Conservation (phyloP, 257 asterid species). For the Mentha longifolia region DNA sequence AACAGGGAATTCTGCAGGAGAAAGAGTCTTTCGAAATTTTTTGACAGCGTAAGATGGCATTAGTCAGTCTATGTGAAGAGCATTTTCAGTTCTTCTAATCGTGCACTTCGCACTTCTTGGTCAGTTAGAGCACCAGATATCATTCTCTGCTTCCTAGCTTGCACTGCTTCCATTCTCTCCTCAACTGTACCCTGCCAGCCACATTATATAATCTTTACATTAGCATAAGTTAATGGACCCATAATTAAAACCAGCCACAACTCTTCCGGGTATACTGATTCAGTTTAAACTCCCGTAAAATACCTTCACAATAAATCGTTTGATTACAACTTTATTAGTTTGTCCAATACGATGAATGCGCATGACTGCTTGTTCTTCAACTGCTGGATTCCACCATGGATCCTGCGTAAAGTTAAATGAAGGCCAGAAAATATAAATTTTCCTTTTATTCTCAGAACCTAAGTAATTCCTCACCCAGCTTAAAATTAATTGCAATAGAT, state of each 20-base stretch:
- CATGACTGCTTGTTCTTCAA: slow-evolving; percentile 99
- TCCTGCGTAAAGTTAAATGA: slow-evolving; percentile 54
- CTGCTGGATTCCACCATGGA: slow-evolving; percentile 99
- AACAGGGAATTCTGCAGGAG: not conserved
- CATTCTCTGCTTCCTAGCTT: slow-evolving; percentile 91
- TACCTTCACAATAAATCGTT: slow-evolving; percentile 88
- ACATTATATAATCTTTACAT: slow-evolving; percentile 21
- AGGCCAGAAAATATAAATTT: not conserved
- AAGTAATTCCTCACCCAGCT: not conserved
- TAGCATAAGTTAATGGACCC: slow-evolving; percentile 4
- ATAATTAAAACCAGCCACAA: not conserved
- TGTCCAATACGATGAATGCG: slow-evolving; percentile 99
- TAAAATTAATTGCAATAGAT: slow-evolving; percentile 1
- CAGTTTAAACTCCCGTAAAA: not conserved
- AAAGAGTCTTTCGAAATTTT: not conserved
- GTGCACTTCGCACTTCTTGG: slow-evolving; percentile 94
- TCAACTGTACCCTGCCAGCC: slow-evolving; percentile 80
- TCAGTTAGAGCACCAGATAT: slow-evolving; percentile 95
- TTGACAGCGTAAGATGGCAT: slow-evolving; percentile 11
- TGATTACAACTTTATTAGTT: slow-evolving; percentile 73
- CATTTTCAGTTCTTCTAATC: slow-evolving; percentile 92
- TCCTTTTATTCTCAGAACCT: not conserved
- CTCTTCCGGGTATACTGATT: not conserved
- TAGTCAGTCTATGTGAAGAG: slow-evolving; percentile 63
- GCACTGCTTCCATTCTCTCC: slow-evolving; percentile 97